phyloP scores from a whole-genome alignment of 2,329 filamentous ascomycete genomes.

The Neonectria faginata region DNA sequence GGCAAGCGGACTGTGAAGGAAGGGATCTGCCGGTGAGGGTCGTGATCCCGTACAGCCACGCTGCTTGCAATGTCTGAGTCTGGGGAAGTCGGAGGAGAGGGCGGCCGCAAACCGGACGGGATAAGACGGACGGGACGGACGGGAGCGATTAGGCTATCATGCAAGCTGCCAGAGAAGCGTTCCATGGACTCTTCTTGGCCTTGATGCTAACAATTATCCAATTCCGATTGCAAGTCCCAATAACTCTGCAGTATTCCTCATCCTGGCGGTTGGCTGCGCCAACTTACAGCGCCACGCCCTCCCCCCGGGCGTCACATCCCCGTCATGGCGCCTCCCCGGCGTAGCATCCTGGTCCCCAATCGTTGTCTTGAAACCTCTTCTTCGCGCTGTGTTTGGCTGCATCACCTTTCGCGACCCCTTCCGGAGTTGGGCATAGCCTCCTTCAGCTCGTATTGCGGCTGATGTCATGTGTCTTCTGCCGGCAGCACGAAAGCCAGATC shows the following conservation, averaged over 20 bases:
- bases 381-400: slow-evolving; percentile 10
- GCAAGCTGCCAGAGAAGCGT: not conserved
- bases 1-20: not conserved
- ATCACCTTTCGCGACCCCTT: slow-evolving; percentile 17
- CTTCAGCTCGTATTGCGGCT: slow-evolving; percentile 40
- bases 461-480: slow-evolving; percentile 5
- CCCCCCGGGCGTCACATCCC: not conserved
- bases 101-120: not conserved
- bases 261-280: slow-evolving; percentile 14
- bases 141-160: not conserved
- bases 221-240: not conserved
- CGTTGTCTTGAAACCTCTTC: slow-evolving; percentile 15
- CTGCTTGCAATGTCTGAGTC: not conserved
- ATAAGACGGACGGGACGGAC: not conserved
- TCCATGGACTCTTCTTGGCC: not conserved
- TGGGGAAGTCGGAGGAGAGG: not conserved
- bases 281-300: slow-evolving; percentile 12
- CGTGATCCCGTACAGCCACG: slow-evolving; percentile 19
- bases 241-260: too few relatives aligned
- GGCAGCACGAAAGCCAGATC: slow-evolving; percentile 10
- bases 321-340: slow-evolving; percentile 8
- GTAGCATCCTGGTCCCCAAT: slow-evolving; percentile 2
- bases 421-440: slow-evolving; percentile 39
- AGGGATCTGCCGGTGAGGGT: not conserved
- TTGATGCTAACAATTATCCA: not conserved